Conservation (phyloP, 345 rosid genomes). For the Melastoma malabathricum region DNA sequence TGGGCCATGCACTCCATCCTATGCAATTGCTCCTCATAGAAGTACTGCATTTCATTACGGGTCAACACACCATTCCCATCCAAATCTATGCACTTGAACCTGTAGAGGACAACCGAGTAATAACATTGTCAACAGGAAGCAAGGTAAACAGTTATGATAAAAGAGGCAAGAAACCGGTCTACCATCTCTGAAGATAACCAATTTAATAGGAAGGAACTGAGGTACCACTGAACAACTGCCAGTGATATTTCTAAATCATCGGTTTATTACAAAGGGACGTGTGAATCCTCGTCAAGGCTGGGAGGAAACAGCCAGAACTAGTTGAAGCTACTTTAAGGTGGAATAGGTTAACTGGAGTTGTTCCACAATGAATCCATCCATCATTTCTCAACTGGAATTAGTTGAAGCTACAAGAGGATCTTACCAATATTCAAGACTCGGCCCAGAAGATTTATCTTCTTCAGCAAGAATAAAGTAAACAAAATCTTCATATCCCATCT, state of each 20-base stretch:
- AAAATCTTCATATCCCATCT: slow-evolving; percentile 95
- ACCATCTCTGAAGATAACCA: no score
- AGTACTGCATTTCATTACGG: slow-evolving; percentile 74
- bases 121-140: background rate
- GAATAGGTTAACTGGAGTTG: background rate
- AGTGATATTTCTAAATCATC: no score
- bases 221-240: no score
- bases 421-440: slow-evolving; percentile 86
- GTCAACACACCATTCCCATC: slow-evolving; percentile 73
- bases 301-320: background rate
- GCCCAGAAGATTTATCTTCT: slow-evolving; percentile 85
- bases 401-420: background rate
- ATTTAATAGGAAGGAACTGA: no score
- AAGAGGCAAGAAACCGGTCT: no score
- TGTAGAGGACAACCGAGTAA: slow-evolving; percentile 10
- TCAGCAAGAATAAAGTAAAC: slow-evolving; percentile 82
- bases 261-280: no score
- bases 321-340: no score
- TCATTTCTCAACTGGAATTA: background rate
- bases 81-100: slow-evolving; percentile 92
- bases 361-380: background rate
- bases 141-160: background rate
- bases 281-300: background rate
- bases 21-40: slow-evolving; percentile 81
- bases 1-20: slow-evolving; percentile 80